These are phyloP conservation scores for Fusarium luffae DNA, from an alignment of 2,329 filamentous ascomycete species.

Conservation along the genomic window DNA sequence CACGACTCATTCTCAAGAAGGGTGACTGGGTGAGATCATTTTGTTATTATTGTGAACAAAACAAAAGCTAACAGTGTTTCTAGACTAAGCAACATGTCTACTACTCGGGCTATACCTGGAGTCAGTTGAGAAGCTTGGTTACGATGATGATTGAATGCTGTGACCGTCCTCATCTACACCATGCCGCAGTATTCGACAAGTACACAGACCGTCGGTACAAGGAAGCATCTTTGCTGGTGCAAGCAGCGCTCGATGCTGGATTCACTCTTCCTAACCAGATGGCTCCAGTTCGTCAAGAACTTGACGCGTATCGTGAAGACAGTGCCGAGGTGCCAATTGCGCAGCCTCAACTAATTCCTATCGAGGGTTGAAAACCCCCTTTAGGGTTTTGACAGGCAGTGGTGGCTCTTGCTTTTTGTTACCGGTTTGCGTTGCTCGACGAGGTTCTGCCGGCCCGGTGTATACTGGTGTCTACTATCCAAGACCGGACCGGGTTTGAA, in stretches of 20 bases:
- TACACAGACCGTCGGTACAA: slow-evolving; percentile 91
- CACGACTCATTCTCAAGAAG: slow-evolving; percentile 88
- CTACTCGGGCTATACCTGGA: slow-evolving; percentile 93
- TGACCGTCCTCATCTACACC: slow-evolving; percentile 81
- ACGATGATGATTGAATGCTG: slow-evolving; percentile 88
- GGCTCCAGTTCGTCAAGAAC: slow-evolving; percentile 52
- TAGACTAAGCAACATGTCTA: slow-evolving; percentile 86
- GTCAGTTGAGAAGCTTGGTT: slow-evolving; percentile 82
- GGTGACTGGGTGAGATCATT: slow-evolving; percentile 83
- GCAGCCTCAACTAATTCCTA: slow-evolving; percentile 48
- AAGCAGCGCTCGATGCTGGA: slow-evolving; percentile 74
- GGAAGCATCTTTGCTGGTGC: slow-evolving; percentile 82
- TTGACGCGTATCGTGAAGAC: slow-evolving; percentile 34
- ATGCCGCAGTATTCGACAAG: slow-evolving; percentile 89
- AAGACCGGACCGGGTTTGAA: slow-evolving; percentile 34
- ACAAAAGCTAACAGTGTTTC: slow-evolving; percentile 49
- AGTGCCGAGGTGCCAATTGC: slow-evolving; percentile 45
- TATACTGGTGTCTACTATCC: background rate
- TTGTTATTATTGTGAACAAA: background rate
- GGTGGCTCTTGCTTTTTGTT: slow-evolving; percentile 17
- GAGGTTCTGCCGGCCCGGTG: slow-evolving; percentile 21
- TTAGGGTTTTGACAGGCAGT: slow-evolving; percentile 1
- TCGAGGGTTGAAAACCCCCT: slow-evolving; percentile 44
- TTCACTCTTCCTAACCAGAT: slow-evolving; percentile 61
- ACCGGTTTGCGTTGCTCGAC: slow-evolving; percentile 11